These are phyloP conservation scores for Nannochloris sp. DNA, from an alignment of 139 green algal genomes.

Conservation along the genomic window DNA sequence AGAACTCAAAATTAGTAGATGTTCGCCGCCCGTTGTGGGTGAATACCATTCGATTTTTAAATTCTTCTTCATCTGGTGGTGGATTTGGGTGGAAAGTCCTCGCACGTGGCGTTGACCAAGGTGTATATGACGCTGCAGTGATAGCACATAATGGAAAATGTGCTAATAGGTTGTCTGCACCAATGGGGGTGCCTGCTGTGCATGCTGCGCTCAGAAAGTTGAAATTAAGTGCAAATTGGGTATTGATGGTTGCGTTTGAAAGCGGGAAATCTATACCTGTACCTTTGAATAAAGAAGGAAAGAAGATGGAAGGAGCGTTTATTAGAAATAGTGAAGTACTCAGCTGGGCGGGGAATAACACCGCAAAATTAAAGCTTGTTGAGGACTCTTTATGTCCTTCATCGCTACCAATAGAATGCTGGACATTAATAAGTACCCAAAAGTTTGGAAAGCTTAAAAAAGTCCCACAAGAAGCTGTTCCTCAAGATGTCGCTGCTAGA, in stretches of 20 bases:
- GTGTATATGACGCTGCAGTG: constrained; percentile 58
- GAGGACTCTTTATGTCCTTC: not conserved
- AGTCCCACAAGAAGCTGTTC: constrained; percentile 48
- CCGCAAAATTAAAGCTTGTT: constrained; percentile 44
- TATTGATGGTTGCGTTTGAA: constrained; percentile 61
- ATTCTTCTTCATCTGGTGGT: not conserved
- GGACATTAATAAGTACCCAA: constrained; percentile 70
- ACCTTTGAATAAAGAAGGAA: not conserved
- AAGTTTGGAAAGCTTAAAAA: constrained; percentile 44
- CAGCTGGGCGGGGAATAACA: constrained; percentile 72
- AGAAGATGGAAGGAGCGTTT: constrained; percentile 50
- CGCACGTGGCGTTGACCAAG: constrained; percentile 13
- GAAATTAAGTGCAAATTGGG: constrained; percentile 58
- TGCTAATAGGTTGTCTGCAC: constrained; percentile 43
- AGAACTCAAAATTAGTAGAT: constrained; percentile 8
- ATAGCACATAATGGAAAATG: constrained; percentile 85
- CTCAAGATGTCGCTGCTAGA: constrained; percentile 36
- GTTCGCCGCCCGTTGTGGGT: constrained; percentile 56
- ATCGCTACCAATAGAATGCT: constrained; percentile 51
- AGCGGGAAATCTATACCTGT: constrained; percentile 27
- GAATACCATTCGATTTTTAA: constrained; percentile 23
- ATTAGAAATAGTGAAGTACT: constrained; percentile 39
- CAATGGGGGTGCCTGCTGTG: constrained; percentile 36
- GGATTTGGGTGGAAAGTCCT: not conserved
- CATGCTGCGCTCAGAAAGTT: constrained; percentile 50